Percentiles rank a stretch among this genome's conserved stretches.
These are phyloP conservation scores for Pichia heedii DNA, from an alignment of 805 yeast genomes.

Conservation along the genomic window DNA sequence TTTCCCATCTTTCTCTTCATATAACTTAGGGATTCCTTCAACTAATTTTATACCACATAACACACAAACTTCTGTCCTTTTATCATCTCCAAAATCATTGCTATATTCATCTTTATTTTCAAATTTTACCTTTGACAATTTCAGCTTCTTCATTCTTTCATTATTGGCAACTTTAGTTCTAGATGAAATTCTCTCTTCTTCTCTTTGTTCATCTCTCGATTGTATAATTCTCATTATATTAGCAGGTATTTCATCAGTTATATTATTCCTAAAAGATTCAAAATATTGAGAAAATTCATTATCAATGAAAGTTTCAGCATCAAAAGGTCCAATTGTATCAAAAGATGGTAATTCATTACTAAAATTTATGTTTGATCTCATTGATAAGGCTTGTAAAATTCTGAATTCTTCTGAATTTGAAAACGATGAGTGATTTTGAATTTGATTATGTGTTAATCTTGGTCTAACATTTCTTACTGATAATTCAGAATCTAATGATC, in stretches of 20 bases:
- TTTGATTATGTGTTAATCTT: background rate
- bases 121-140: slow-evolving; percentile 11
- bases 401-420: background rate
- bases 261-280: background rate
- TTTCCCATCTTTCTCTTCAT: slow-evolving; percentile 10
- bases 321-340: background rate
- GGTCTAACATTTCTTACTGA: background rate
- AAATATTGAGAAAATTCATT: background rate
- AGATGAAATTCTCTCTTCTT: slow-evolving; percentile 17
- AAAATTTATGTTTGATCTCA: background rate
- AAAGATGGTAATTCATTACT: background rate
- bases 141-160: slow-evolving; percentile 12
- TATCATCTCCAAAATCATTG: slow-evolving; percentile 25
- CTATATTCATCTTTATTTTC: slow-evolving; percentile 12
- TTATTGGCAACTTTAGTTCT: slow-evolving; percentile 15
- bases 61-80: slow-evolving; percentile 38
- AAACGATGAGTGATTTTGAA: background rate
- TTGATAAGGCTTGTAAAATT: background rate
- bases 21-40: slow-evolving; percentile 55
- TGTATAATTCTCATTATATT: slow-evolving; percentile 23
- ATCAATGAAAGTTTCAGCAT: background rate
- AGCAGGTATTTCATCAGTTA: slow-evolving; percentile 18
- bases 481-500: background rate
- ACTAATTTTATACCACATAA: slow-evolving; percentile 71
- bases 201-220: slow-evolving; percentile 22